Base-by-base conservation (phyloP, 768 basidiomycete genomes). In the Rhizopogon salebrosus region DNA sequence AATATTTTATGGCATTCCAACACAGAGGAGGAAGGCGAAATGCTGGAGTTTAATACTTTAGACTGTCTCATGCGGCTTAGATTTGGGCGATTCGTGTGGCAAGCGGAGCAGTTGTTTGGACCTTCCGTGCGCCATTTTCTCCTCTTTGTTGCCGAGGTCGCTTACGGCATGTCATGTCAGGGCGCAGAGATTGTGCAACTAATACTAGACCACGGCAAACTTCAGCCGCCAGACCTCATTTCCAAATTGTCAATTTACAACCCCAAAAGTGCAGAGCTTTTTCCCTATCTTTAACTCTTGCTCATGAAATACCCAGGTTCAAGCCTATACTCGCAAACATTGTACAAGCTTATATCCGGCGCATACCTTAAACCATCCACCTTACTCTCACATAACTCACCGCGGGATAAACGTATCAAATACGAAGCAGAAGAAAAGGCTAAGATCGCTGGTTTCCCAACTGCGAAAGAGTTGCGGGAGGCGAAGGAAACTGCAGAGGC, bases 1-100 rank as follows among this genome's bases (percentile, higher is more conserved):
- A 94, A 97, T 68, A 69, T 97, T 40, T 75, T 95, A 40, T 94
- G 92, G 89, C 90, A 93, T 63, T 80, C 85, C 8, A 78, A 79
- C 36, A 78, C 78, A 5, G 84, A 84, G 8, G 82, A 84, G n/a
- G 85, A 83, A 38, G 82, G 80, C 5, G 88, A 87, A 57, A 79
- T 89, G 53, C 75, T 89, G 43, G 93, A 97, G 65, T 74, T 95
- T 57, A 92, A 93, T 61, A 72, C 83, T 13, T 81, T 87, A 50
- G 92, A 93, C 63, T 94, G 93, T 65, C 74, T 97, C 34, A 73
- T 84, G 70, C 76, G 94, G 52, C 61, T 92, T 65, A 73, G 93
- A 58, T 95, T 92, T 66, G 94, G 93, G 23, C 80, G 79, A 54
- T 93, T 89, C 61, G 79, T 92, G 22, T 85, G 81, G 74, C 75